Conservation (phyloP, 805 yeast species). For the Yarrowia sp. region DNA sequence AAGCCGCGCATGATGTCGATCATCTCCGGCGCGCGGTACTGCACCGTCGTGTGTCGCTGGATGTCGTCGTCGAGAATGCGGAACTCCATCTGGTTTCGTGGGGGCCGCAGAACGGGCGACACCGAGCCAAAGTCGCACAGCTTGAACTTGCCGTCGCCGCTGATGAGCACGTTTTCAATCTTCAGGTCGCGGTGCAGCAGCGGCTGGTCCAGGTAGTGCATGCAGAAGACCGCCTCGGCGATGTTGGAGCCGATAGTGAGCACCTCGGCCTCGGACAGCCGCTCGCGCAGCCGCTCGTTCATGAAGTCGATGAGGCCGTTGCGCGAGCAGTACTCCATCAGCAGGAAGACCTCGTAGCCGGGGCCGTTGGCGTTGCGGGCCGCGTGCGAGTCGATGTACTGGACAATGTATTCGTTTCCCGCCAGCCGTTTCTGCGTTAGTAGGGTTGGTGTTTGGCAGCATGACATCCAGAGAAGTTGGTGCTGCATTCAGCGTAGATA, state of each 20-base stretch:
- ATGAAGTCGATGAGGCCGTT: slow-evolving; percentile 81
- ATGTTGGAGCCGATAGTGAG: slow-evolving; percentile 81
- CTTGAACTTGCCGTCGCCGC: slow-evolving; percentile 66
- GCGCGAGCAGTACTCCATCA: slow-evolving; percentile 92
- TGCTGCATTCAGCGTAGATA: no score
- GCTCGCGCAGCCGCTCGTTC: slow-evolving; percentile 80
- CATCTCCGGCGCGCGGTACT: slow-evolving; percentile 95
- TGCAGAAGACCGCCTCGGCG: slow-evolving; percentile 71
- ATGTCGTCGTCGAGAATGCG: slow-evolving; percentile 79
- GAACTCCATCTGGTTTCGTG: slow-evolving; percentile 69
- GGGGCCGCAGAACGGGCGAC: slow-evolving; percentile 66
- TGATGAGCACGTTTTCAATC: slow-evolving; percentile 85
- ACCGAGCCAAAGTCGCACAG: slow-evolving; percentile 94
- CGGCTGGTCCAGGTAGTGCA: slow-evolving; percentile 70
- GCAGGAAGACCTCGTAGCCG: slow-evolving; percentile 79
- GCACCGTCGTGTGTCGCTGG: slow-evolving; percentile 90
- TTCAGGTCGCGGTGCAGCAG: slow-evolving; percentile 90
- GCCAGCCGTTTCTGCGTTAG: slow-evolving; percentile 55
- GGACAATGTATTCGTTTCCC: slow-evolving; percentile 77
- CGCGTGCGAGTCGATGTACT: slow-evolving; percentile 94
- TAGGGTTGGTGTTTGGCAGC: neutral
- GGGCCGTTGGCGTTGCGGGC: slow-evolving; percentile 52
- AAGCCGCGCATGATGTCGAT: slow-evolving; percentile 77
- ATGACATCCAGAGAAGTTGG: no score
- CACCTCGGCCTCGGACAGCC: slow-evolving; percentile 72